Evolutionary conservation across 257 asterid species (phyloP).

Genomic region (Anisodus acutangulus): DNA sequence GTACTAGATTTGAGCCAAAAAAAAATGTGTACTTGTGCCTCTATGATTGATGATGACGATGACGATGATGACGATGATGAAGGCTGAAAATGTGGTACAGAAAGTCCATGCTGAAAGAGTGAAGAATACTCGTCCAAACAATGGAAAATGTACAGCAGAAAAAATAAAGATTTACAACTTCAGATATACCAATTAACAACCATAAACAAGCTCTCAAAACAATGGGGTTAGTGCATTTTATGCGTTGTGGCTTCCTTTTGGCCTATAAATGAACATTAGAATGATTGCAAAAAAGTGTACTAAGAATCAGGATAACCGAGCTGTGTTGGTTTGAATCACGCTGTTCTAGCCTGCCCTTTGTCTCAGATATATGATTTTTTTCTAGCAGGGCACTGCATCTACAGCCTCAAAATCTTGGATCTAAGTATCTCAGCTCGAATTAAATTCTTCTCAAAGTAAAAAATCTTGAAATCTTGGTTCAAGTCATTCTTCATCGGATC

Average conservation of each 20-base stretch:
- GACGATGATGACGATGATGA: too few species aligned
- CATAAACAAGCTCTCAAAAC: constrained; percentile 30
- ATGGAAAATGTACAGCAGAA: constrained; percentile 22
- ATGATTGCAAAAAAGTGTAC: constrained; percentile 5
- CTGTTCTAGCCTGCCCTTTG: not conserved
- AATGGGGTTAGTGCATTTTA: constrained; percentile 32
- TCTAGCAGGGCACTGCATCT: constrained; percentile 29
- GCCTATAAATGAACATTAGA: constrained; percentile 32
- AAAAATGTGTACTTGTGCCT: too few species aligned
- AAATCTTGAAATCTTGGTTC: not conserved
- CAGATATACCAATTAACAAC: constrained; percentile 28
- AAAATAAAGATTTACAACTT: constrained; percentile 16
- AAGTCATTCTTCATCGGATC: constrained; percentile 62
- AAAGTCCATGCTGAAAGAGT: not conserved
- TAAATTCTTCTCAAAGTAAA: constrained; percentile 21
- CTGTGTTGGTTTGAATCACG: not conserved
- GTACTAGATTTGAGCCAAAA: too few species aligned
- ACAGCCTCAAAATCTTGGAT: not conserved
- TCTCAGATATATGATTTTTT: constrained; percentile 17
- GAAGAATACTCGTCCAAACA: constrained; percentile 24
- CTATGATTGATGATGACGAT: too few species aligned
- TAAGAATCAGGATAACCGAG: constrained; percentile 29
- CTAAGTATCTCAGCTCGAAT: constrained; percentile 10
- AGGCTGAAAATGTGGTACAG: not conserved
- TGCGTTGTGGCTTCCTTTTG: constrained; percentile 19